Evolutionary conservation across 2,329 filamentous ascomycete species (phyloP).

Genomic region (Cercospora janseana): DNA sequence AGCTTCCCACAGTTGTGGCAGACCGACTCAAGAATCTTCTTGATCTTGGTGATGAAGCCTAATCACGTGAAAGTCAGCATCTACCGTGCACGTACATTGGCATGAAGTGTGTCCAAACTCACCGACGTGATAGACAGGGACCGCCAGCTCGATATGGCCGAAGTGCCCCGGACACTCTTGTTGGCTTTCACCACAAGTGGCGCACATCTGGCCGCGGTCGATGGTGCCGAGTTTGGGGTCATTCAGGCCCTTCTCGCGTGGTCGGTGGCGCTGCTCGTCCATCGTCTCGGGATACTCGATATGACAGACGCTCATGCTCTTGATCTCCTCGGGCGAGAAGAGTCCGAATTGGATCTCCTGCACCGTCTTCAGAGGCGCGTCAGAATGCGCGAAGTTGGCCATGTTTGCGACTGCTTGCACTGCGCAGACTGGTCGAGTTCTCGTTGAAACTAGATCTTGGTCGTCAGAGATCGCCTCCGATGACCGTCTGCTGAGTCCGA

Average conservation of each 20-base stretch:
- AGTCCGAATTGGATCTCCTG: slow-evolving; percentile 99
- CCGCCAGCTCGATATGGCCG: slow-evolving; percentile 95
- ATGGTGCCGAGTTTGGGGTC: slow-evolving; percentile 95
- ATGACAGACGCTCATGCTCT: slow-evolving; percentile 95
- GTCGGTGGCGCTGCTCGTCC: slow-evolving; percentile 91
- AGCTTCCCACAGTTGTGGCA: slow-evolving; percentile 99
- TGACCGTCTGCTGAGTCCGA: too few relatives aligned
- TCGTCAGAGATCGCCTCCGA: not conserved
- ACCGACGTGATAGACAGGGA: slow-evolving; percentile 88
- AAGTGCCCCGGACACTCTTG: slow-evolving; percentile 97
- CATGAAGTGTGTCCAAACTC: slow-evolving; percentile 34
- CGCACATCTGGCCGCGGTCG: slow-evolving; percentile 92
- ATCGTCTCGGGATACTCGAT: slow-evolving; percentile 99
- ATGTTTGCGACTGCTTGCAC: slow-evolving; percentile 57
- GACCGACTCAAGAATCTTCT: slow-evolving; percentile 97
- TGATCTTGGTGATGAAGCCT: slow-evolving; percentile 98
- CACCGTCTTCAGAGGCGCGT: slow-evolving; percentile 93
- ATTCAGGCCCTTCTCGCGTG: slow-evolving; percentile 87
- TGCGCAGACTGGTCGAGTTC: not conserved
- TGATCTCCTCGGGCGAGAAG: slow-evolving; percentile 97
- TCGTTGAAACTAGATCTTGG: not conserved
- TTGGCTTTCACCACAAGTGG: slow-evolving; percentile 93
- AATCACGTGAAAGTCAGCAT: slow-evolving; percentile 37
- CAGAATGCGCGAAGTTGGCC: slow-evolving; percentile 91
- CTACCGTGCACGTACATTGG: not conserved